Base-by-base conservation (phyloP, 495 filamentous ascomycete genomes). In the Neohortaea acidophila region DNA sequence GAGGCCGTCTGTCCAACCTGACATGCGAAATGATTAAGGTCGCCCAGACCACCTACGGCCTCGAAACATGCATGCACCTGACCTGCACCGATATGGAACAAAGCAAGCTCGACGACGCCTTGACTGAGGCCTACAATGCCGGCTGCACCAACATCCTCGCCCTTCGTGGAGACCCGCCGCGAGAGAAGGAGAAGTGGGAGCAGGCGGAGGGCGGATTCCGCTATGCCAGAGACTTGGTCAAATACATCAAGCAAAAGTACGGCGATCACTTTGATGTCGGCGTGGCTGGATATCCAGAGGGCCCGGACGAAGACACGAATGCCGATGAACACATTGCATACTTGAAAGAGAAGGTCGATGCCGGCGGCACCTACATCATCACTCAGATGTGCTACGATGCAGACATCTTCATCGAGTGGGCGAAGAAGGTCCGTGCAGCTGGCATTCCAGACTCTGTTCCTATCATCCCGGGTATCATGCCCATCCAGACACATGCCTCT, bases 361-460 rank as follows among this genome's bases (percentile, higher is more conserved):
- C 82, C 33, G 91, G 91, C 25, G 85, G 77, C 36, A 76, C 81
- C 8, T 94, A 94, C 59, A 75, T 99, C 33, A 78, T 99, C 36
- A 96, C 91, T 0, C 91, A 99, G 64, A 99, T 99, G 91, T 94
- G 94, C 60, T 99, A 99, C 62, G 86, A 96, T 56, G 84, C 75
- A 19, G 87, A 99, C 50, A 85, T 81, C 51, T 99, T 96, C 60
- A 59, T 96, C 21, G 65, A 69, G 28, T 99, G 91, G 91, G 82
- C 92, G 22, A 58, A 71, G 39, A 87, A 82, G 57, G 81, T 81
- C 38, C 73, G 85, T 24, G 84, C 72, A 18, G 74, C 71, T 53
- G 91, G 91, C 15, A 85, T 99, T 54, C 76, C 63, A 14, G 43
- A 50, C 7, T 36, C 7, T 17, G 69, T 92, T 18, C 87, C 91